Evolutionary conservation across 2,329 filamentous ascomycete species (phyloP), one percentile per base, ranked within the genome.

Genomic region (Fusarium brachygibbosum): DNA sequence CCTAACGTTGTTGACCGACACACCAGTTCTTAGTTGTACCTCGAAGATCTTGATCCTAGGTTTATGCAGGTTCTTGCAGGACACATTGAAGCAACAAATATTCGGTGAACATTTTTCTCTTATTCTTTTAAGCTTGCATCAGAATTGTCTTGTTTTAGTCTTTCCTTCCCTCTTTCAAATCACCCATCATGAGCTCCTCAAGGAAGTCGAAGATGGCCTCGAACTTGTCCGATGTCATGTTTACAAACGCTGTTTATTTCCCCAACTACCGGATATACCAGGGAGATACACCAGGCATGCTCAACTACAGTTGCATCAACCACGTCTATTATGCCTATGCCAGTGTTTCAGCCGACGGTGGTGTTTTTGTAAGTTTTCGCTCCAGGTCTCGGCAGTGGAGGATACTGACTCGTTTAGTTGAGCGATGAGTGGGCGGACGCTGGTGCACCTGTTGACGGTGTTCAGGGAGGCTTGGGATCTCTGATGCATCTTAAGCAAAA

Each of bases 281-380:
- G 58, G 87, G 90, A 68, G 88, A 93, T 73, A 91, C 91, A 17
- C 93, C 93, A 0, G 91, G 88, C 2, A 88, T 88, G 57, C 82
- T 95, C 75, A 92, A 92, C 76, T 88, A 93, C 77, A 88, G 88
- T 69, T 92, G 91, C 74, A 89, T 95, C 74, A 94, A 91, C 70
- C 91, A 93, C 75, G 88, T 94, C 28, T 94, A 94, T 79, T 95
- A 95, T 76, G 91, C 92, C 14, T 94, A 93, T 85, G 92, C 92
- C 61, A 91, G 87, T 79, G 87, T 95, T 42, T 88, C 88, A 67
- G 80, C 85, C 51, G 91, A 94, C 76, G 92, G 93, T 50, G 88
- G 87, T 54, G 88, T 95, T 66, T 91, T 92, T 83, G 92, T 94
- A 81, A 82, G 88, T 84, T 65, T 49, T 51, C n/a, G 25, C 34